These are phyloP conservation scores for Scutellaria minor DNA, from an alignment of 257 asterid genomes.

Conservation along the genomic window DNA sequence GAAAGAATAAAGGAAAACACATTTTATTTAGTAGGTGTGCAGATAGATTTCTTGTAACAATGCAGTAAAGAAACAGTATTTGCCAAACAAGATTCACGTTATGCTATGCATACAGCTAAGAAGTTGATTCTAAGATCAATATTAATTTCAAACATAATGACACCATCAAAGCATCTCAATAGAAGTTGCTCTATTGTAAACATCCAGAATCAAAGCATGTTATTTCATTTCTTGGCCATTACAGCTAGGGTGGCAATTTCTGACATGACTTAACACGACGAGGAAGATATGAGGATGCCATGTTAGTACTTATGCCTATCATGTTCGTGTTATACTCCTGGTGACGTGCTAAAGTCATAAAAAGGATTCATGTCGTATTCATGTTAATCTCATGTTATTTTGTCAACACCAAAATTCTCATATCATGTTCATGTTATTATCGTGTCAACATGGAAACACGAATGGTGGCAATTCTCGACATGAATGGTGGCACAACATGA, in stretches of 20 bases:
- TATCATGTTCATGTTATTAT: too few relatives aligned
- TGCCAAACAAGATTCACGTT: conserved; percentile 17
- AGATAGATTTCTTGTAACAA: neutral
- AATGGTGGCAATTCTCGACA: too few relatives aligned
- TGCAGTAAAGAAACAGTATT: neutral
- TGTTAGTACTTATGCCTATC: too few relatives aligned
- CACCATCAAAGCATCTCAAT: conserved; percentile 10
- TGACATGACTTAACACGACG: too few relatives aligned
- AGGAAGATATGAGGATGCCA: too few relatives aligned
- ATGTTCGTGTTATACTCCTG: too few relatives aligned
- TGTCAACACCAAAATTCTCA: too few relatives aligned
- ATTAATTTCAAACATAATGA: conserved; percentile 5
- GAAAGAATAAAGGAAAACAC: conserved; percentile 17
- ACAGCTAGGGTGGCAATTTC: neutral
- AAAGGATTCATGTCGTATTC: too few relatives aligned
- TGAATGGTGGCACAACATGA: too few relatives aligned
- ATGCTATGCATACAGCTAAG: conserved; percentile 10
- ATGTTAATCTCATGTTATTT: too few relatives aligned
- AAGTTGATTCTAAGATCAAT: conserved; percentile 2
- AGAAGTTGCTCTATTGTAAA: conserved; percentile 1
- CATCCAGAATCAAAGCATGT: conserved; percentile 3
- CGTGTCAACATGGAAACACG: too few relatives aligned
- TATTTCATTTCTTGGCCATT: neutral
- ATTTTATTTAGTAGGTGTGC: conserved; percentile 2
- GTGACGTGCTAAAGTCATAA: too few relatives aligned